Conservation (phyloP, 768 basidiomycete species). For the Piloderma croceum region DNA sequence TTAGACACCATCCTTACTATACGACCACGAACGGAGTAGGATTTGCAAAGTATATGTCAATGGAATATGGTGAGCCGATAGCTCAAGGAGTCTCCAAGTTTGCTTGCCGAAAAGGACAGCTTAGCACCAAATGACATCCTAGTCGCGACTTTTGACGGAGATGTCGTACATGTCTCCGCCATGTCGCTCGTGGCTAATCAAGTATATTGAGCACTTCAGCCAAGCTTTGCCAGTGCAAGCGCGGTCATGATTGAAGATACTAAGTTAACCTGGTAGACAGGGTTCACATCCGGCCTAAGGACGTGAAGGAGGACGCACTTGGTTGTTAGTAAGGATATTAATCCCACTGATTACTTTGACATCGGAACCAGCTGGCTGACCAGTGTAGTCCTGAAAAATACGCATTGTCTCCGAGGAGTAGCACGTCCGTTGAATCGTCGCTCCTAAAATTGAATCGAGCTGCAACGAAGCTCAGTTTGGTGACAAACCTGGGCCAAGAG, state of each 20-base stretch:
- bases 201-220: conserved; percentile 13
- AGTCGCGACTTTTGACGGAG: too few species aligned
- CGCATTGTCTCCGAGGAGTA: conserved; percentile 58
- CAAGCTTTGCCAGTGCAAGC: conserved; percentile 29
- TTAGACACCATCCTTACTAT: neutral
- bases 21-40: neutral
- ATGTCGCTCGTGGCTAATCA: neutral
- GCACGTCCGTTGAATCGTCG: conserved; percentile 76
- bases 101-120: neutral
- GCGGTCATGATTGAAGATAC: conserved; percentile 38
- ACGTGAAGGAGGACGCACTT: conserved; percentile 42
- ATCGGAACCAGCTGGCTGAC: conserved; percentile 28
- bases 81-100: neutral
- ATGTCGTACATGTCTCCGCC: too few species aligned
- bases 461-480: conserved; percentile 22
- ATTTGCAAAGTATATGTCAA: neutral
- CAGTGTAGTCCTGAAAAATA: conserved; percentile 55
- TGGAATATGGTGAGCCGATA: neutral
- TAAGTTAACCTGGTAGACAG: conserved; percentile 34
- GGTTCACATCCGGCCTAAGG: neutral
- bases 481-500: conserved; percentile 3
- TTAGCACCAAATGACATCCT: too few species aligned
- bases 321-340: conserved; percentile 77
- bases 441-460: conserved; percentile 85
- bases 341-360: conserved; percentile 58